Base-by-base conservation (phyloP, 140 eudicot species). In the Stevia rebaudiana region DNA sequence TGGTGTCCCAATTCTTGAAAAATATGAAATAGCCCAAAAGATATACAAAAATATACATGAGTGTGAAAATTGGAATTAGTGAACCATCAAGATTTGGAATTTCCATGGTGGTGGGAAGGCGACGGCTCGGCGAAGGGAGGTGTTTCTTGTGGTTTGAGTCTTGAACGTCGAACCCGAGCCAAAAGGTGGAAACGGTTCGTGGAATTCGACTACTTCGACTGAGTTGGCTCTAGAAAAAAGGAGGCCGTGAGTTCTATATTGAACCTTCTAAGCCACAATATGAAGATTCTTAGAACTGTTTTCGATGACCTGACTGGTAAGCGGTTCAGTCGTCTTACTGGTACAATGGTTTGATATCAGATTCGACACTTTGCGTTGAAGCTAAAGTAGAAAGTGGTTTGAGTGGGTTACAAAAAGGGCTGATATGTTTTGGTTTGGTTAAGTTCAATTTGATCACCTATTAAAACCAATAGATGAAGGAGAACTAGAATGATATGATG, bases 1-100 rank as follows among this genome's bases (percentile, higher is more conserved):
- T 80, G 22, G 67, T 9, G 13, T 44, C 70, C 94, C 96, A 88
- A 5, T 58, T 68, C 50, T 54, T 68, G 78, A 84, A 84, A 37
- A 84, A 11, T 68, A 62, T 73, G 10, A 76, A 73, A 75, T 84
- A 84, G 54, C 81, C 85, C 0, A 78, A 46, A 36, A 80, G 52
- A 63, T 88, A 82, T 15, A 80, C 70, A 64, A 62, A 57, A 52
- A 61, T 68, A 69, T 79, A 84, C 71, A 74, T 69, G 62, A 71
- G 56, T 10, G 69, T 73, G 69, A 82, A 87, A 31, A 23, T 25
- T 19, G 75, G 68, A 18, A 77, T 18, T 51, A 72, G 74, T 11
- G 76, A 70, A 12, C 65, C 46, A 30, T 40, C 69, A 47, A 74
- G 59, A 50, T 31, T 67, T 61, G 60, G 64, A 54, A 51, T 24